Evolutionary conservation across 176 grass and related monocot genomes (phyloP).

Genomic region (Areca catechu): DNA sequence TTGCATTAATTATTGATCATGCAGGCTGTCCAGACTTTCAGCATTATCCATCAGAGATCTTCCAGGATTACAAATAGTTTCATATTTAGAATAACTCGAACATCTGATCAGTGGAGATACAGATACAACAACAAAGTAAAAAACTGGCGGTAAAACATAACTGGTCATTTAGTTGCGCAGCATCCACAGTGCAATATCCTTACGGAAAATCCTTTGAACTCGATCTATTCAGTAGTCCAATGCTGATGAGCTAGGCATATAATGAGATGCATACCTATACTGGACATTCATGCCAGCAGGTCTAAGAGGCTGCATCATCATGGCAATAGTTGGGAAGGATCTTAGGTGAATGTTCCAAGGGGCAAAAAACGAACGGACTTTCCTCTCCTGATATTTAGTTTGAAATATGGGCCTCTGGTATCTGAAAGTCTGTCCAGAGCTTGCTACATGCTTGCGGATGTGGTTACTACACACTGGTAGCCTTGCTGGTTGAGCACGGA

Average conservation of each 20-base stretch:
- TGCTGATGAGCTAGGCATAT: background rate
- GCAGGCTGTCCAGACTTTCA: too few species aligned
- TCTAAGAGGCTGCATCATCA: conserved; percentile 15
- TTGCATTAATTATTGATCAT: too few species aligned
- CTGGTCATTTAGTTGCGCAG: background rate
- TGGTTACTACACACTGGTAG: background rate
- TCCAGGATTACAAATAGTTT: too few species aligned
- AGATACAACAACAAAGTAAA: background rate
- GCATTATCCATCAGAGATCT: too few species aligned
- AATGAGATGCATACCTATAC: conserved; percentile 4
- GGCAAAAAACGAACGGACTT: conserved; percentile 7
- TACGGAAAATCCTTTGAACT: conserved; percentile 8
- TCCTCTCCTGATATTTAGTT: background rate
- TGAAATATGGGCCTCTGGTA: background rate
- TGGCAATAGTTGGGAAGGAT: conserved; percentile 13
- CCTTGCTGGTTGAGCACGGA: background rate
- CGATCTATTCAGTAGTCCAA: background rate
- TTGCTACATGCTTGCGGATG: background rate
- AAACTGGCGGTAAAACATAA: background rate
- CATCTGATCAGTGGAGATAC: too few species aligned
- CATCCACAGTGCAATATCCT: conserved; percentile 20
- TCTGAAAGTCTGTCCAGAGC: background rate
- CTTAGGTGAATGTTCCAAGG: conserved; percentile 4
- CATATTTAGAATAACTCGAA: too few species aligned
- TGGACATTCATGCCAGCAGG: conserved; percentile 11